phyloP scores from a whole-genome alignment of 78 protist species.

The Blattamonas nauphoetae region DNA sequence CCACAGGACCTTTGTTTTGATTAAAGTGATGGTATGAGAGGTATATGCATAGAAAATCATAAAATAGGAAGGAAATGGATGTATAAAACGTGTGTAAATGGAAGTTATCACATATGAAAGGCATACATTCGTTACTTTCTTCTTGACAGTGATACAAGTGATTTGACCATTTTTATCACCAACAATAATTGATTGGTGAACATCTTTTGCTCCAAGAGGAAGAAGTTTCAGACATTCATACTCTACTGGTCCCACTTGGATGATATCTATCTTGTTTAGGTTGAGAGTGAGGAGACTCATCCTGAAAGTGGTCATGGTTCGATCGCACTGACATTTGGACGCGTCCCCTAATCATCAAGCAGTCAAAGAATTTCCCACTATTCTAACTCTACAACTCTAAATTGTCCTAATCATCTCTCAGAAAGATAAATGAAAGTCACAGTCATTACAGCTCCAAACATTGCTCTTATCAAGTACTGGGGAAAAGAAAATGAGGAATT shows the following conservation, averaged over 20 bases:
- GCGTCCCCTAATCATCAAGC: too few relatives aligned
- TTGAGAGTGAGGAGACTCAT: not conserved
- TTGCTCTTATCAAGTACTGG: constrained; percentile 44
- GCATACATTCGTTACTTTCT: not conserved
- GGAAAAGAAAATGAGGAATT: constrained; percentile 21
- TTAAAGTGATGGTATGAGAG: not conserved
- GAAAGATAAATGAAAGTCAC: too few relatives aligned
- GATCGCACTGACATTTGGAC: too few relatives aligned
- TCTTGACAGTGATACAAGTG: not conserved
- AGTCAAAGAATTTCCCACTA: too few relatives aligned
- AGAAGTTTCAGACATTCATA: not conserved
- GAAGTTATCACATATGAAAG: not conserved
- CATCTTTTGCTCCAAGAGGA: not conserved
- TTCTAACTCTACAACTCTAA: too few relatives aligned
- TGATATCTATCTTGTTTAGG: not conserved
- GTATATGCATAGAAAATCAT: not conserved
- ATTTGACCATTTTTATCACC: not conserved
- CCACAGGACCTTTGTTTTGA: not conserved
- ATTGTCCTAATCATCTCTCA: too few relatives aligned
- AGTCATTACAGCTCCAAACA: constrained; percentile 30
- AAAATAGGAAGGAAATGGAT: too few relatives aligned
- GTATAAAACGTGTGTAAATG: too few relatives aligned
- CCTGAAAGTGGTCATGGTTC: too few relatives aligned
- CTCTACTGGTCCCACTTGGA: not conserved
- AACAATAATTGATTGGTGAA: not conserved